These are phyloP conservation scores for Phialemonium atrogriseum DNA, from an alignment of 2,329 filamentous ascomycete genomes.

Conservation along the genomic window DNA sequence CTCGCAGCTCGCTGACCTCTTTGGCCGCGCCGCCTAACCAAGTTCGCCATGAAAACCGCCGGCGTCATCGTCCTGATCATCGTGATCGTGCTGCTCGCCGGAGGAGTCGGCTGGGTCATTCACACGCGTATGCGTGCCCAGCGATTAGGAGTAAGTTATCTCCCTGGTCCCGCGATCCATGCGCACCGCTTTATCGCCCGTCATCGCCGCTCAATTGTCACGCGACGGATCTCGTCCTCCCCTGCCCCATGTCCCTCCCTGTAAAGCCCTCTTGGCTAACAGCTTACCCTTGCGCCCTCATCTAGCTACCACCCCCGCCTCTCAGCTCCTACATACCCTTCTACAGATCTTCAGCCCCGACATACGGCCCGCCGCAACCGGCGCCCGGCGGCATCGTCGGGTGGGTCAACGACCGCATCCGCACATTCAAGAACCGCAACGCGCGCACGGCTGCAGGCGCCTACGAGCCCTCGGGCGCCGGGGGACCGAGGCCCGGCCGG, in stretches of 20 bases:
- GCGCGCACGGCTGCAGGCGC: slow-evolving; percentile 60
- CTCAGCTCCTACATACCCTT: slow-evolving; percentile 67
- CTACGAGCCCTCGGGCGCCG: slow-evolving; percentile 51
- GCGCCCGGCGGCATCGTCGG: slow-evolving; percentile 56
- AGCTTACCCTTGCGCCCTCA: slow-evolving; percentile 3
- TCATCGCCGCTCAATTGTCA: no score
- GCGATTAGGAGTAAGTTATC: slow-evolving; percentile 55
- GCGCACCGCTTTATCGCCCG: no score
- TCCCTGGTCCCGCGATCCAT: no score
- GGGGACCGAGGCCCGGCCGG: slow-evolving; percentile 29
- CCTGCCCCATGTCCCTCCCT: slow-evolving; percentile 1
- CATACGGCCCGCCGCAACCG: slow-evolving; percentile 44
- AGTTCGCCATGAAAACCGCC: slow-evolving; percentile 42
- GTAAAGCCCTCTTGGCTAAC: slow-evolving; percentile 7
- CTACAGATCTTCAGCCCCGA: slow-evolving; percentile 42
- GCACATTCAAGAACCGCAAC: slow-evolving; percentile 56
- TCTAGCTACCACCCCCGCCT: slow-evolving; percentile 65
- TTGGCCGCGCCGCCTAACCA: slow-evolving; percentile 3
- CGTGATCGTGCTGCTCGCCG: slow-evolving; percentile 50
- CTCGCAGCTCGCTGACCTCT: slow-evolving; percentile 1
- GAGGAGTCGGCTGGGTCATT: slow-evolving; percentile 56
- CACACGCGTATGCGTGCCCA: slow-evolving; percentile 67
- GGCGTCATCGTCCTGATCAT: slow-evolving; percentile 68
- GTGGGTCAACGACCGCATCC: slow-evolving; percentile 63
- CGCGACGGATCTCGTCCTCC: no score